These are phyloP conservation scores for Chlorella ohadii DNA, from an alignment of 139 green algal genomes.

Conservation along the genomic window DNA sequence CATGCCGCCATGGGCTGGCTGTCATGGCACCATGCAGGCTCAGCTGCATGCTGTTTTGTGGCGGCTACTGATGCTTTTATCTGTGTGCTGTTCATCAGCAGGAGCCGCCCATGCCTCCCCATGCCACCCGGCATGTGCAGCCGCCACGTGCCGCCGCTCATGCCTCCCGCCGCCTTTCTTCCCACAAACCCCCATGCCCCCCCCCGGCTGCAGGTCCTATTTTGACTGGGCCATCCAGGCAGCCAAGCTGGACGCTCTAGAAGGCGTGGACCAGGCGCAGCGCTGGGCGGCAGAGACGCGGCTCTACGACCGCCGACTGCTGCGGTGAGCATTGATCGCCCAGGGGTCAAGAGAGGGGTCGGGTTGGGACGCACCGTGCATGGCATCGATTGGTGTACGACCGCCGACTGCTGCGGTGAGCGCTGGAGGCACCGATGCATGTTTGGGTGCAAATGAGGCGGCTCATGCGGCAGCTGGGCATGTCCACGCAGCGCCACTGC, in stretches of 20 bases:
- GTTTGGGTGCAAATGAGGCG: too few relatives aligned
- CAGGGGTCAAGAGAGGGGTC: too few relatives aligned
- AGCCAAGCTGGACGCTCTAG: slow-evolving; percentile 65
- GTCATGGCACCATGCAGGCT: too few relatives aligned
- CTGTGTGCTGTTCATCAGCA: too few relatives aligned
- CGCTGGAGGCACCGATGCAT: too few relatives aligned
- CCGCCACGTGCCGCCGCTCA: too few relatives aligned
- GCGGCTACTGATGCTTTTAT: too few relatives aligned
- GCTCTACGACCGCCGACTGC: slow-evolving; percentile 88
- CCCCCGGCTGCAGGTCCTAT: slow-evolving; percentile 49
- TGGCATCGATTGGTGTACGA: slow-evolving; percentile 90
- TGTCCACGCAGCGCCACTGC: too few relatives aligned
- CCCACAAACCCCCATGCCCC: neutral
- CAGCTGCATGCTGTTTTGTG: too few relatives aligned
- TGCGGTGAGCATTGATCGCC: slow-evolving; percentile 61
- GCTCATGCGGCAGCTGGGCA: too few relatives aligned
- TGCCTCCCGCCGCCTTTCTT: neutral
- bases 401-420: slow-evolving; percentile 75
- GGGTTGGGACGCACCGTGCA: neutral
- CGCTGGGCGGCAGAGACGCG: slow-evolving; percentile 45
- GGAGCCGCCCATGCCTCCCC: too few relatives aligned
- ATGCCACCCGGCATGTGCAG: too few relatives aligned
- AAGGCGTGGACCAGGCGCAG: slow-evolving; percentile 41
- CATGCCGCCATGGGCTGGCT: neutral
- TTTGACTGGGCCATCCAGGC: slow-evolving; percentile 73